Percentiles rank a stretch among this genome's conserved stretches.
Evolutionary conservation across 495 filamentous ascomycete species (phyloP).

Genomic region (Eremomyces bilateralis): DNA sequence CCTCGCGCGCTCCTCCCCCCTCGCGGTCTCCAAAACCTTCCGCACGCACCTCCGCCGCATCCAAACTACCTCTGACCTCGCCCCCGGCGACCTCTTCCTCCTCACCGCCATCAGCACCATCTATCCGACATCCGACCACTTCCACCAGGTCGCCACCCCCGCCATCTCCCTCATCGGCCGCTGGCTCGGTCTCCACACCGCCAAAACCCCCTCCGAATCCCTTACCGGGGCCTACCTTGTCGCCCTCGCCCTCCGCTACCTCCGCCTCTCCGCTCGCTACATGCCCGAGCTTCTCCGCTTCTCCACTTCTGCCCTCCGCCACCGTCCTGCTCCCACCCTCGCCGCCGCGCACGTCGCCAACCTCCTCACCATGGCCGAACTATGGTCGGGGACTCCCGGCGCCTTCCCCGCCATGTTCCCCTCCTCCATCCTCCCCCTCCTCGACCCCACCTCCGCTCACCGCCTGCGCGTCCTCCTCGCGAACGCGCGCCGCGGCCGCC

Average conservation of each 20-base stretch:
- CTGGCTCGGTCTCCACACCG: constrained; percentile 55
- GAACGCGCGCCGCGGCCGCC: constrained; percentile 37
- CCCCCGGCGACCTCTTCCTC: constrained; percentile 53
- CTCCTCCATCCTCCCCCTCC: neutral
- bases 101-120: constrained; percentile 64
- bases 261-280: constrained; percentile 58
- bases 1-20: constrained; percentile 58
- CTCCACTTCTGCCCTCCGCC: constrained; percentile 44
- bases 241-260: constrained; percentile 60
- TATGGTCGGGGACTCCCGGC: constrained; percentile 14
- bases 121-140: constrained; percentile 91
- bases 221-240: constrained; percentile 56
- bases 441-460: constrained; percentile 11
- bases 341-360: neutral
- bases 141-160: constrained; percentile 81
- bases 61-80: constrained; percentile 33
- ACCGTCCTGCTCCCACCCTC: neutral
- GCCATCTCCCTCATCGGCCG: constrained; percentile 60
- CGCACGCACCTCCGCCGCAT: constrained; percentile 47
- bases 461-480: constrained; percentile 23
- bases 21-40: constrained; percentile 56
- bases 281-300: constrained; percentile 77
- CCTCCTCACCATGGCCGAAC: constrained; percentile 7
- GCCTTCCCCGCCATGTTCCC: constrained; percentile 16
- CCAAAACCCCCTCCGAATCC: constrained; percentile 38